Conservation (phyloP, 805 yeast genomes). For the Monosporozyma aerobia region DNA sequence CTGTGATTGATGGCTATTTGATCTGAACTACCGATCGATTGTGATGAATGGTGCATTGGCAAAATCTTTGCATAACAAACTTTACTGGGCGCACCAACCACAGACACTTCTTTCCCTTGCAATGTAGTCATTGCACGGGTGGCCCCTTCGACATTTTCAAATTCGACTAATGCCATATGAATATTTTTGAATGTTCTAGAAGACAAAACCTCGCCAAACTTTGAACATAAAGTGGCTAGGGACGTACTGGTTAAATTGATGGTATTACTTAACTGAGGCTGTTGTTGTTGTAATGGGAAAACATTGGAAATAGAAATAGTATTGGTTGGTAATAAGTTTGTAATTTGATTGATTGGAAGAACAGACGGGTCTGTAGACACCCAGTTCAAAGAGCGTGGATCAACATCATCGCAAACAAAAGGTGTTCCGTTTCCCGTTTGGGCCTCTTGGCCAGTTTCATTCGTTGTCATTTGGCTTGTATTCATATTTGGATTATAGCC, state of each 20-base stretch:
- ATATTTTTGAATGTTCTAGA: constrained; percentile 49
- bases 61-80: constrained; percentile 77
- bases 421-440: constrained; percentile 12
- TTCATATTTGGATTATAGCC: constrained; percentile 9
- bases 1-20: constrained; percentile 2
- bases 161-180: constrained; percentile 59
- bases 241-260: constrained; percentile 38
- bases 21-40: constrained; percentile 3
- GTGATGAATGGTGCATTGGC: constrained; percentile 29
- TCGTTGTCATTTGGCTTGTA: constrained; percentile 2
- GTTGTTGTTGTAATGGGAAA: constrained; percentile 35
- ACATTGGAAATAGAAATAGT: constrained; percentile 72
- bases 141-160: constrained; percentile 62
- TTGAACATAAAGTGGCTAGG: constrained; percentile 48
- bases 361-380: constrained; percentile 65
- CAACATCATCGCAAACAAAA: constrained; percentile 46
- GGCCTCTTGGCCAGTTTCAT: background rate
- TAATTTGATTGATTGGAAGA: constrained; percentile 66
- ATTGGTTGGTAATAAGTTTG: constrained; percentile 64
- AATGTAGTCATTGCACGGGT: constrained; percentile 67
- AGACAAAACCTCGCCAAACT: constrained; percentile 53
- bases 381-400: constrained; percentile 48
- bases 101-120: constrained; percentile 68
- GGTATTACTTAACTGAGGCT: constrained; percentile 41
- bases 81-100: constrained; percentile 65